Evolutionary conservation across 1,284 basidiomycete genomes (phyloP).

Genomic region (Pterula multifida): DNA sequence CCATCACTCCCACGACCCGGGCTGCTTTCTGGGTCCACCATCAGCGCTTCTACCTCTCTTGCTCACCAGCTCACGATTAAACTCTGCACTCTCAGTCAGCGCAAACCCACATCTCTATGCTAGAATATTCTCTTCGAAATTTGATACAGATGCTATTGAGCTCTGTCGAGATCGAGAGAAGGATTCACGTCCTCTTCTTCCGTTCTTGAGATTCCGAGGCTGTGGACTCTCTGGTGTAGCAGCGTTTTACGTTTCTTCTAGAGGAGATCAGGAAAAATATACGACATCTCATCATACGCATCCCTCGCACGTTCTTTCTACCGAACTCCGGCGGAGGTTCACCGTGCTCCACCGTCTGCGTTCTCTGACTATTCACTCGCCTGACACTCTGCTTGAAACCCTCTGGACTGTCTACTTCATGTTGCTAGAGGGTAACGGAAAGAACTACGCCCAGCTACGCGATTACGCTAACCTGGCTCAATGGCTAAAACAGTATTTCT

Average conservation of each 20-base stretch:
- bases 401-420: slow-evolving; percentile 65
- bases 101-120: slow-evolving; percentile 59
- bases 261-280: not conserved
- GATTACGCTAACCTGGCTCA: slow-evolving; percentile 35
- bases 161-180: not conserved
- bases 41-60: slow-evolving; percentile 40
- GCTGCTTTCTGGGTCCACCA: slow-evolving; percentile 33
- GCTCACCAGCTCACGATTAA: slow-evolving; percentile 35
- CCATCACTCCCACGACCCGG: not conserved
- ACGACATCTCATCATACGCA: not conserved
- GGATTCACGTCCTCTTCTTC: slow-evolving; percentile 27
- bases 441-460: slow-evolving; percentile 57
- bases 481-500: slow-evolving; percentile 46
- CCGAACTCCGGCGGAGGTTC: slow-evolving; percentile 15
- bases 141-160: slow-evolving; percentile 35
- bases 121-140: slow-evolving; percentile 51
- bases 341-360: not conserved
- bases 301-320: slow-evolving; percentile 17
- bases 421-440: slow-evolving; percentile 59
- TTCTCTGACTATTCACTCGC: slow-evolving; percentile 3
- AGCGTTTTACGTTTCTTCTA: not conserved
- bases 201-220: slow-evolving; percentile 21
- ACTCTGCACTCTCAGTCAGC: slow-evolving; percentile 32
- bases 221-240: slow-evolving; percentile 11
- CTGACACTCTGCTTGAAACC: slow-evolving; percentile 23